Conservation (phyloP, 352 stramenopile species). For the Phytophthora europaea region DNA sequence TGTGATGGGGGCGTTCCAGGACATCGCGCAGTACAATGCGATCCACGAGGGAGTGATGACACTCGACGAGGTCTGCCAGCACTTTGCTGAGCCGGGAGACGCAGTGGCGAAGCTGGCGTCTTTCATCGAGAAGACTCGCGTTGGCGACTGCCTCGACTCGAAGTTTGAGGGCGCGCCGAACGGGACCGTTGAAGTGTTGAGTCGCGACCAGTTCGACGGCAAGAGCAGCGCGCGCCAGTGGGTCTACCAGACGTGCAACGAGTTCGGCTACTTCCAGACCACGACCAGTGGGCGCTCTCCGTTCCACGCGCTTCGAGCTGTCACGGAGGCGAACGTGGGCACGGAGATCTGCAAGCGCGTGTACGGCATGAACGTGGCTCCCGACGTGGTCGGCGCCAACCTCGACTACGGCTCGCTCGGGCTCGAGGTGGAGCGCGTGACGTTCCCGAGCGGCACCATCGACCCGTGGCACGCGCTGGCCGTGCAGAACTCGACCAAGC, state of each 20-base stretch:
- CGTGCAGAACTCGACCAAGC: slow-evolving; percentile 72
- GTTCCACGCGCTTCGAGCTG: slow-evolving; percentile 71
- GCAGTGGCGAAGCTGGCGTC: slow-evolving; percentile 57
- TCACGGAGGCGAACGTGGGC: slow-evolving; percentile 79
- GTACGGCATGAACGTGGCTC: slow-evolving; percentile 72
- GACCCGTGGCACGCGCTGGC: slow-evolving; percentile 89
- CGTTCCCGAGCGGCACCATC: slow-evolving; percentile 85
- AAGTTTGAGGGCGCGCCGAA: slow-evolving; percentile 81
- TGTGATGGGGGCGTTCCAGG: slow-evolving; percentile 83
- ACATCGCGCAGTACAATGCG: slow-evolving; percentile 81
- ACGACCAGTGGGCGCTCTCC: slow-evolving; percentile 65
- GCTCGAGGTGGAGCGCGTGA: slow-evolving; percentile 85
- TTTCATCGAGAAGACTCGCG: slow-evolving; percentile 68
- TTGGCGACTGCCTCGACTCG: slow-evolving; percentile 75
- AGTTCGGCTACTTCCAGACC: slow-evolving; percentile 92
- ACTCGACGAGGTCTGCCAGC: slow-evolving; percentile 69
- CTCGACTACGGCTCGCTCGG: slow-evolving; percentile 79
- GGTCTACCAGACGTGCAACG: slow-evolving; percentile 92
- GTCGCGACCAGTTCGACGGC: slow-evolving; percentile 73
- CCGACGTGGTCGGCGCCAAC: slow-evolving; percentile 74
- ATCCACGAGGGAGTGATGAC: slow-evolving; percentile 61
- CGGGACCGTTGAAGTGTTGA: slow-evolving; percentile 71
- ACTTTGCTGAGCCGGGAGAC: slow-evolving; percentile 50
- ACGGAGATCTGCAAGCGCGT: slow-evolving; percentile 86
- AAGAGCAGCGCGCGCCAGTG: slow-evolving; percentile 80